Evolutionary conservation across 345 rosid species (phyloP).

Genomic region (Melastoma malabathricum): DNA sequence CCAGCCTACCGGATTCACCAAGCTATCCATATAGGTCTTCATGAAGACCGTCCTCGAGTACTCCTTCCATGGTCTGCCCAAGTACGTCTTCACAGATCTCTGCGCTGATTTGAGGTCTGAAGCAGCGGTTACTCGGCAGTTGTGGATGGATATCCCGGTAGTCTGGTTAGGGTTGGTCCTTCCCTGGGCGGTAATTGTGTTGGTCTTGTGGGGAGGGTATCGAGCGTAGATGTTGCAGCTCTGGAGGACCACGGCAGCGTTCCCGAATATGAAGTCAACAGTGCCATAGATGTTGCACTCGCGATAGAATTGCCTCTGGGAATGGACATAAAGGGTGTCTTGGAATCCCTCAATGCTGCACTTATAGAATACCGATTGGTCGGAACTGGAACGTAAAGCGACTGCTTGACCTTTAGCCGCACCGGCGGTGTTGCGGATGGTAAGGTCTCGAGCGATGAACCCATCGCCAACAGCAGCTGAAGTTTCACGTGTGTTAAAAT

Average conservation of each 20-base stretch:
- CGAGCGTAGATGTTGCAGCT: slow-evolving; percentile 13
- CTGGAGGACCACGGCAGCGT: slow-evolving; percentile 22
- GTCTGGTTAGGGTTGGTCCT: slow-evolving; percentile 17
- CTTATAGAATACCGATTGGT: slow-evolving; percentile 22
- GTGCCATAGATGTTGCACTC: slow-evolving; percentile 23
- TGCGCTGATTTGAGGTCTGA: slow-evolving; percentile 11
- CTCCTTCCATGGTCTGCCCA: slow-evolving; percentile 30
- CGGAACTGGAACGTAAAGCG: slow-evolving; percentile 26
- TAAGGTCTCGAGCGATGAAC: slow-evolving; percentile 21
- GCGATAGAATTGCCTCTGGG: slow-evolving; percentile 26
- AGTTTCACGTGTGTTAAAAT: no score
- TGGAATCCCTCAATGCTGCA: slow-evolving; percentile 22
- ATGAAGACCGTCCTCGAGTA: slow-evolving; percentile 22
- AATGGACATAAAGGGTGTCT: slow-evolving; percentile 23
- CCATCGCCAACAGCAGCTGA: slow-evolving; percentile 28
- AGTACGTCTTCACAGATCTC: slow-evolving; percentile 15
- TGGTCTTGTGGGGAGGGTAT: slow-evolving; percentile 16
- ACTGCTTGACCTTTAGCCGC: slow-evolving; percentile 29
- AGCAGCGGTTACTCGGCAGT: slow-evolving; percentile 20
- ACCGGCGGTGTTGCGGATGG: slow-evolving; percentile 28
- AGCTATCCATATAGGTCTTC: slow-evolving; percentile 16
- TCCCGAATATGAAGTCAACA: slow-evolving; percentile 27
- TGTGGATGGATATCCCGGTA: slow-evolving; percentile 23
- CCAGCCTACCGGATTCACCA: slow-evolving; percentile 24
- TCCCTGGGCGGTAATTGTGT: slow-evolving; percentile 28